phyloP scores from a whole-genome alignment of 208 protist species.

The Endotrypanum monterogeii region DNA sequence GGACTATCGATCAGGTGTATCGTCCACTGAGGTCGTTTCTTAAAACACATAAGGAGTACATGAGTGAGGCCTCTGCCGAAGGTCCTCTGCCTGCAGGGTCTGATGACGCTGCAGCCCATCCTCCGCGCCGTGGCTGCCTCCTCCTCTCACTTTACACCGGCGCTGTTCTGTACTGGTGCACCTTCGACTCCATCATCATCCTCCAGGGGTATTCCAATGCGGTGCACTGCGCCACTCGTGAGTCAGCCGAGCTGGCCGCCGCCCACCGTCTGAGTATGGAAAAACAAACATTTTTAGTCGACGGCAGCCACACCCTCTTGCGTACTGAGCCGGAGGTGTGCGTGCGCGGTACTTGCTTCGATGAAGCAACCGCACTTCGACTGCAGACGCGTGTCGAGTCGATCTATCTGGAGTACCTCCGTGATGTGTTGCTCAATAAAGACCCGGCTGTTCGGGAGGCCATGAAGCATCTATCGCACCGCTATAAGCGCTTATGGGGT shows the following conservation, averaged over 20 bases:
- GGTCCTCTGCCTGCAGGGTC: no score
- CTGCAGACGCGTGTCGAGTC: conserved; percentile 41
- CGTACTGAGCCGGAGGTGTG: conserved; percentile 31
- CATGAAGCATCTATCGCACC: conserved; percentile 52
- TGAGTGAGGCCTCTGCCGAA: conserved; percentile 7
- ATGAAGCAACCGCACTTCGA: conserved; percentile 15
- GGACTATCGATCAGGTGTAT: conserved; percentile 78
- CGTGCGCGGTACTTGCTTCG: conserved; percentile 80
- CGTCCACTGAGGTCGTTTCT: conserved; percentile 49
- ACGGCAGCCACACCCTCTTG: conserved; percentile 19
- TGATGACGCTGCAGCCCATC: not conserved
- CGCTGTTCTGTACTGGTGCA: conserved; percentile 79
- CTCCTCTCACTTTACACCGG: conserved; percentile 82
- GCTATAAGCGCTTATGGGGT: conserved; percentile 80
- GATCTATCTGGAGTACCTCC: conserved; percentile 48
- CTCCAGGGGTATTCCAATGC: conserved; percentile 54
- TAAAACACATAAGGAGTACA: conserved; percentile 19
- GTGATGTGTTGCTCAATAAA: conserved; percentile 44
- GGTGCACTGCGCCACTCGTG: conserved; percentile 66
- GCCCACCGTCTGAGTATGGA: conserved; percentile 35
- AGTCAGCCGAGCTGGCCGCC: conserved; percentile 46
- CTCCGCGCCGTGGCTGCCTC: conserved; percentile 48
- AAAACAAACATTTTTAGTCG: conserved; percentile 23
- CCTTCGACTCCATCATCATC: conserved; percentile 39
- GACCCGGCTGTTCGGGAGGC: conserved; percentile 43